Conservation (phyloP, 805 yeast genomes). For the Candida easanensis region DNA sequence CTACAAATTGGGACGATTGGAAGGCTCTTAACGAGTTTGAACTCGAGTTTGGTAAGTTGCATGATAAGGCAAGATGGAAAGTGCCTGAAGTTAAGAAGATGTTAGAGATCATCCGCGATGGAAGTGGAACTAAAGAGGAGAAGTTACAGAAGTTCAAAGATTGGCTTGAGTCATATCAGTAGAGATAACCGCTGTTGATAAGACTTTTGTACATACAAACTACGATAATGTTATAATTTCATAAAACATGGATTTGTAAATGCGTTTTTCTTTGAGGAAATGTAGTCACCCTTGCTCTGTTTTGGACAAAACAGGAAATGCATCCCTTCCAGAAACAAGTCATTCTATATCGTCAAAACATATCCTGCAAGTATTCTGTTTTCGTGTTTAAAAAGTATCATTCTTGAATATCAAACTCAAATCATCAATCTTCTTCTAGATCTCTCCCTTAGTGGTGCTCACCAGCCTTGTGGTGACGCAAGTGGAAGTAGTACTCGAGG, state of each 20-base stretch:
- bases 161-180: slow-evolving; percentile 10
- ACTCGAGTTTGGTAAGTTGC: slow-evolving; percentile 40
- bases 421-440: background rate
- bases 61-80: slow-evolving; percentile 59
- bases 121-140: slow-evolving; percentile 1
- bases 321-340: background rate
- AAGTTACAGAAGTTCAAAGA: slow-evolving; percentile 4
- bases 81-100: slow-evolving; percentile 46
- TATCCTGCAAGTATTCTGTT: background rate
- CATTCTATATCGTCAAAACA: slow-evolving; percentile 6
- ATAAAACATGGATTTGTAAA: slow-evolving; percentile 9
- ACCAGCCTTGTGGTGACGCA: slow-evolving; percentile 53
- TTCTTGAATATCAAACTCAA: slow-evolving; percentile 11
- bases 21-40: slow-evolving; percentile 52
- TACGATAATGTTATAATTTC: slow-evolving; percentile 4
- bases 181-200: no score
- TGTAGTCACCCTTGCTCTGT: background rate
- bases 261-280: background rate
- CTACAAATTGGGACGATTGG: slow-evolving; percentile 71
- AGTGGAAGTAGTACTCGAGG: slow-evolving; percentile 91
- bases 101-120: slow-evolving; percentile 35
- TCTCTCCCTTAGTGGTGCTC: slow-evolving; percentile 34
- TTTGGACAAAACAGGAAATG: background rate
- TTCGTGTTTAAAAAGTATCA: background rate
- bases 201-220: no score